Conservation (phyloP, 805 yeast species). For the Tetrapisispora namnaoensis region DNA sequence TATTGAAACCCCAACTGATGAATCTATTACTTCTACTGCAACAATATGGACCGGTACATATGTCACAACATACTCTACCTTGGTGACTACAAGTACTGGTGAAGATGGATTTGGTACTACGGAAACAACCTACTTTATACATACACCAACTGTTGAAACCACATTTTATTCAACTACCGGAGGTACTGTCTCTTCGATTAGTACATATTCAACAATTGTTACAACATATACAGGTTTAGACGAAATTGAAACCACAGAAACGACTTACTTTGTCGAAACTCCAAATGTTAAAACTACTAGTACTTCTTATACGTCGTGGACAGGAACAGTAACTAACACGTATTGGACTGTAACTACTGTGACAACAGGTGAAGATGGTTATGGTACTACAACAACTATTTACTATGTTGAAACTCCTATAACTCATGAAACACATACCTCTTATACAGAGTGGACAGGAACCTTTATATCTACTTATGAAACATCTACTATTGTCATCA, state of each 20-base stretch:
- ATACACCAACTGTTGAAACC: constrained; percentile 1
- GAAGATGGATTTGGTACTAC: constrained; percentile 3
- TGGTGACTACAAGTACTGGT: constrained; percentile 1
- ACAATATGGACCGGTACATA: constrained; percentile 1
- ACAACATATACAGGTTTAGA: constrained; percentile 2
- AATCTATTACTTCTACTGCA: background rate
- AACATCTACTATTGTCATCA: background rate
- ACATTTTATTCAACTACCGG: background rate
- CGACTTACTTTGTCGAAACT: background rate
- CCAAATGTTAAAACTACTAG: background rate
- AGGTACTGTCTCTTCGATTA: background rate
- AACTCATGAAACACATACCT: background rate
- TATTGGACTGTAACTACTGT: background rate
- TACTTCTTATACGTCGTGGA: background rate
- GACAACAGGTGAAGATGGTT: constrained; percentile 4
- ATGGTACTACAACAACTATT: background rate
- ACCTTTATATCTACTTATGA: background rate
- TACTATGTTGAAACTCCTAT: constrained; percentile 1
- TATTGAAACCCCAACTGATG: constrained; percentile 2
- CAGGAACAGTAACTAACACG: background rate
- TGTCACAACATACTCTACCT: background rate
- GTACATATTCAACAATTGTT: background rate
- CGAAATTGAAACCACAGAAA: constrained; percentile 1
- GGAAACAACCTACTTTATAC: constrained; percentile 1
- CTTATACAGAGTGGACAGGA: background rate